Evolutionary conservation across 1,284 basidiomycete genomes (phyloP), one percentile per base, ranked within the genome.

Genomic region (Vanrija humicola): DNA sequence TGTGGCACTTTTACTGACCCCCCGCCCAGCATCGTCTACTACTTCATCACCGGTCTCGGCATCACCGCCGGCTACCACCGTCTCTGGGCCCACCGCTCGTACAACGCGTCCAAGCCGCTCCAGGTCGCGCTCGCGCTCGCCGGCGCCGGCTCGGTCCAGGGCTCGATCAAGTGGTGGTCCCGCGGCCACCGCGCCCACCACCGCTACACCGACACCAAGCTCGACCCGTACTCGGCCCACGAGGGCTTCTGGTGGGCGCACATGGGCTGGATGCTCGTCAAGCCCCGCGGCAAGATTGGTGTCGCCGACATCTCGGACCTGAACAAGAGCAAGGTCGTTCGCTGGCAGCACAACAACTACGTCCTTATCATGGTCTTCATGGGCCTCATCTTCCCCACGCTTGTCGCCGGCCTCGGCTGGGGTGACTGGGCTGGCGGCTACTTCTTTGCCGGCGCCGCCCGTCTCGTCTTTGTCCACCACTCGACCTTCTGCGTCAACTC

Each of bases 401-500:
- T 86, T 26, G 82, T 94, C 57, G 85, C 90, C 28, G 89, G 88
- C 63, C 75, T 90, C 16, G 77, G 82, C 19, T 95, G 92, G 92
- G 85, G 85, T 48, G 92, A 96, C 73, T 88, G 84, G 76, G 73
- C 79, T 58, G 91, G 91, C 65, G 91, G 92, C 9, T 90, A 85
- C 72, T 82, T 92, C 63, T 95, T 86, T 70, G 91, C 90, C n/a
- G 90, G 84, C 67, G 82, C 91, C 28, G 80, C 89, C 47, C 82
- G 91, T 62, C 79, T 94, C 45, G 80, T 82, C 66, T 91, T 94
- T 68, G 91, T 95, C 48, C 91, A 95, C 75, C 92, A 95, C 76
- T 93, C 90, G 3, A 95, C 90, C 0, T 95, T 94, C 81, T 94
- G 90, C 73, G 90, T 96, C 73, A 95, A 94, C 79, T 94, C 91